Conservation (phyloP, 1,284 basidiomycete species). For the Pseudozyma thailandica region DNA sequence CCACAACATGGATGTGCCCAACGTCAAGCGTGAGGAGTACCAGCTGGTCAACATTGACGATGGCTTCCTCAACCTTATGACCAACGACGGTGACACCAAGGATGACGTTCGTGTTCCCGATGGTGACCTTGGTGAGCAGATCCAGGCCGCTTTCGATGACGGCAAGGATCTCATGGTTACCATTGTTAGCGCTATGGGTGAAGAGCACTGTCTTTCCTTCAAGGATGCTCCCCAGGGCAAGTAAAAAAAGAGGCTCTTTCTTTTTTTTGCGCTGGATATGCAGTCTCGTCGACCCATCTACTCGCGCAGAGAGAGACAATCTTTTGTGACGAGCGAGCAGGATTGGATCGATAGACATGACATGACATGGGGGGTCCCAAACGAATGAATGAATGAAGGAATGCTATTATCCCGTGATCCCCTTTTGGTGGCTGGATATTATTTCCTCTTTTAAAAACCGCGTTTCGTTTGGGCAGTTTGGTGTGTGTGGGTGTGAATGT, state of each 20-base stretch:
- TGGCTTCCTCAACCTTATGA: conserved; percentile 94
- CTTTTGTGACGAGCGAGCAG: too few species aligned
- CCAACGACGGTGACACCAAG: conserved; percentile 82
- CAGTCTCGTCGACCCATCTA: too few species aligned
- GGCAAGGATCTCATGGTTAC: conserved; percentile 88
- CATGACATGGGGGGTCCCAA: too few species aligned
- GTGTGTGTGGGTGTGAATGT: too few species aligned
- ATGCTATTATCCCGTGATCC: too few species aligned
- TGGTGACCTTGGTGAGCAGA: conserved; percentile 81
- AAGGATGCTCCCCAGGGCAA: conserved; percentile 67
- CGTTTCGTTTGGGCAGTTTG: too few species aligned
- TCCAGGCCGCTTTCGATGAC: conserved; percentile 79
- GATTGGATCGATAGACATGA: too few species aligned
- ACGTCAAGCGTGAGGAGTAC: conserved; percentile 91
- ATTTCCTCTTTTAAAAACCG: too few species aligned
- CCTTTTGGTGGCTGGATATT: too few species aligned
- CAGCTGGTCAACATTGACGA: conserved; percentile 77
- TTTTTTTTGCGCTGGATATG: background rate
- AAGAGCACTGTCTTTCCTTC: conserved; percentile 85
- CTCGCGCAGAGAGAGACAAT: too few species aligned
- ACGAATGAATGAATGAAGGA: too few species aligned
- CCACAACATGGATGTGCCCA: conserved; percentile 99
- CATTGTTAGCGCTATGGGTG: conserved; percentile 89
- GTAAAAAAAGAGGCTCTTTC: too few species aligned
- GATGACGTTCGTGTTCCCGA: conserved; percentile 97